Percentiles rank a stretch among this genome's conserved stretches.
Conservation (phyloP, 768 basidiomycete genomes). For the Suillus cothurnatus region DNA sequence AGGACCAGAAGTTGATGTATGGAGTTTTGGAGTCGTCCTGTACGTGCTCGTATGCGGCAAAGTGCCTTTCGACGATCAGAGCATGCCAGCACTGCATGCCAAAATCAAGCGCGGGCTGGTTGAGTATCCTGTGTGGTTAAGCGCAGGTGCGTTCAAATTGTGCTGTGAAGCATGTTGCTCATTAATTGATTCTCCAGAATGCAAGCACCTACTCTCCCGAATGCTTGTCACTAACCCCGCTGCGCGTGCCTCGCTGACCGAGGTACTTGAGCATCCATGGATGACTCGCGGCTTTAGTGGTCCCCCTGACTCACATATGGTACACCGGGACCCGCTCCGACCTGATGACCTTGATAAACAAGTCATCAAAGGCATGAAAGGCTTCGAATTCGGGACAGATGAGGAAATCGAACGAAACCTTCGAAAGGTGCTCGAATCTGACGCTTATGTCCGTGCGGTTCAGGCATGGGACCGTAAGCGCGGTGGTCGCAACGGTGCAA, state of each 20-base stretch:
- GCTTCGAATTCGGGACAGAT: constrained; percentile 93
- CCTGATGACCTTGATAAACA: constrained; percentile 85
- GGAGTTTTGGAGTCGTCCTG: constrained; percentile 98
- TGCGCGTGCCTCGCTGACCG: constrained; percentile 77
- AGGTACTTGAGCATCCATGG: constrained; percentile 90
- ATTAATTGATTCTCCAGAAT: constrained; percentile 58
- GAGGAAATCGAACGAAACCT: constrained; percentile 83
- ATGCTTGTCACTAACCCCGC: constrained; percentile 97
- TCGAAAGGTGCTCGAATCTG: constrained; percentile 71
- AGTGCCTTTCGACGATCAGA: constrained; percentile 98
- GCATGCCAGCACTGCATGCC: constrained; percentile 98
- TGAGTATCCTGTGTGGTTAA: constrained; percentile 97
- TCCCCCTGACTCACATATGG: constrained; percentile 81
- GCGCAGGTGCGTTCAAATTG: constrained; percentile 62
- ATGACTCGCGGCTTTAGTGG: constrained; percentile 86
- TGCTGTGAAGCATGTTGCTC: constrained; percentile 3
- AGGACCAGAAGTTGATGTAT: constrained; percentile 97
- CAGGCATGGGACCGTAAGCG: constrained; percentile 79
- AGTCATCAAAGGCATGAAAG: constrained; percentile 89
- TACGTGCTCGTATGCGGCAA: constrained; percentile 98
- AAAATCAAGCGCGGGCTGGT: constrained; percentile 98
- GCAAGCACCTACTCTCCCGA: constrained; percentile 88
- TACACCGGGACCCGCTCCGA: constrained; percentile 88
- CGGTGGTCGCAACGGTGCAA: constrained; percentile 41
- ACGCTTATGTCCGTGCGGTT: constrained; percentile 73